Evolutionary conservation across 202 grass and related monocot genomes (phyloP).

Genomic region (Zoysia matrella): DNA sequence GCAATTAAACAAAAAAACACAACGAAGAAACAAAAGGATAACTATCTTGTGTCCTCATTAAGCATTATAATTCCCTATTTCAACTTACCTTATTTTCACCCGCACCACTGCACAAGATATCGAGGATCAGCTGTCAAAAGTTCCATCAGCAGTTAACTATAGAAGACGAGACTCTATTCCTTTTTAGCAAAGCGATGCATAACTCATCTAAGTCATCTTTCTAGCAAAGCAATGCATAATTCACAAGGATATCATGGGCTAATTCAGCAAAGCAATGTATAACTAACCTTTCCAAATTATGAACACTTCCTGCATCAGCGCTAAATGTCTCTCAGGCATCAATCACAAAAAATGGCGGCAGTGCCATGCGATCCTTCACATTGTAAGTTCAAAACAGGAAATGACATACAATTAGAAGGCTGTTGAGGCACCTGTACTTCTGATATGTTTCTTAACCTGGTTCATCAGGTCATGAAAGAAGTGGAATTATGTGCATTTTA

Average conservation of each 20-base stretch:
- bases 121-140: background rate
- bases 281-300: background rate
- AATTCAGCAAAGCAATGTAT: background rate
- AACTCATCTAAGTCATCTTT: no score
- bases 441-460: background rate
- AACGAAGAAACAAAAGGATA: background rate
- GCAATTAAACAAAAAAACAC: no score
- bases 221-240: no score
- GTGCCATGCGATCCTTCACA: background rate
- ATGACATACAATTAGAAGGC: background rate
- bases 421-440: background rate
- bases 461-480: background rate
- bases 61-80: slow-evolving; percentile 56
- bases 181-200: no score
- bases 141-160: background rate
- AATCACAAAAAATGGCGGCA: background rate
- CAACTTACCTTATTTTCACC: slow-evolving; percentile 45
- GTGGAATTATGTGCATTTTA: background rate
- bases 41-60: slow-evolving; percentile 54
- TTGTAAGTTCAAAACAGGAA: background rate
- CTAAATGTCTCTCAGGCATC: background rate
- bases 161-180: no score
- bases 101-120: slow-evolving; percentile 33
- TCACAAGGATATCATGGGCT: background rate
- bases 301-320: background rate